Percentiles rank a stretch among this genome's conserved stretches.
phyloP scores from a whole-genome alignment of 164 flowering plant species.

The Cinnamomum micranthum region DNA sequence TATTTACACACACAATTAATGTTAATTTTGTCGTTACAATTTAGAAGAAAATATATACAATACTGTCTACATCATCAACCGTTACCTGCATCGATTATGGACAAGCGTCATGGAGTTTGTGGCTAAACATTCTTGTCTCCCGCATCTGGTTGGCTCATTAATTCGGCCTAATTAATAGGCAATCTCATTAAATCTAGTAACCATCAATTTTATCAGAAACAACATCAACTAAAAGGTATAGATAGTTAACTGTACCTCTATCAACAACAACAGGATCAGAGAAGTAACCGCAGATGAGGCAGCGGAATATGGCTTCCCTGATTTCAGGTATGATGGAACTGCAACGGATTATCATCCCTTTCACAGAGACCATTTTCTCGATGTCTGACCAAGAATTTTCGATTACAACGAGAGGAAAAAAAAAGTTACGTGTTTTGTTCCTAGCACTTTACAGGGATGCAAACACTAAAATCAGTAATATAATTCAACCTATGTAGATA shows the following conservation, averaged over 20 bases:
- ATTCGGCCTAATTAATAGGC: slow-evolving; percentile 53
- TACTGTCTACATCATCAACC: neutral
- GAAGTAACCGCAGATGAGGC: slow-evolving; percentile 84
- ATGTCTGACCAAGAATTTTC: slow-evolving; percentile 40
- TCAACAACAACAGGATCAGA: slow-evolving; percentile 82
- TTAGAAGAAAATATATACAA: neutral
- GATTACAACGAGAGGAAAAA: no score
- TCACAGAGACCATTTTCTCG: slow-evolving; percentile 93
- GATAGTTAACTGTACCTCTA: slow-evolving; percentile 52
- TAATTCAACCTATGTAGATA: neutral
- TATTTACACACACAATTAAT: neutral
- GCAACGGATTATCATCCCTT: slow-evolving; percentile 93
- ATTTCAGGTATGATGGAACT: slow-evolving; percentile 95
- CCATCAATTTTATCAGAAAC: neutral
- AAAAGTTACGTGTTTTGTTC: no score
- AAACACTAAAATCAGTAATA: neutral
- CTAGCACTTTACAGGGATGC: no score
- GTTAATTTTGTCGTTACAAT: neutral
- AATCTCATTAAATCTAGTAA: slow-evolving; percentile 6
- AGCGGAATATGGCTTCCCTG: slow-evolving; percentile 85
- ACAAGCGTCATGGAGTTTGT: slow-evolving; percentile 81
- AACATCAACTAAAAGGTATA: neutral
- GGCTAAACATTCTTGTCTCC: slow-evolving; percentile 70
- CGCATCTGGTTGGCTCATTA: slow-evolving; percentile 69
- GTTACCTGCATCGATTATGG: slow-evolving; percentile 97